Evolutionary conservation across 805 yeast genomes (phyloP).

Genomic region (Metschnikowia cubensis): DNA sequence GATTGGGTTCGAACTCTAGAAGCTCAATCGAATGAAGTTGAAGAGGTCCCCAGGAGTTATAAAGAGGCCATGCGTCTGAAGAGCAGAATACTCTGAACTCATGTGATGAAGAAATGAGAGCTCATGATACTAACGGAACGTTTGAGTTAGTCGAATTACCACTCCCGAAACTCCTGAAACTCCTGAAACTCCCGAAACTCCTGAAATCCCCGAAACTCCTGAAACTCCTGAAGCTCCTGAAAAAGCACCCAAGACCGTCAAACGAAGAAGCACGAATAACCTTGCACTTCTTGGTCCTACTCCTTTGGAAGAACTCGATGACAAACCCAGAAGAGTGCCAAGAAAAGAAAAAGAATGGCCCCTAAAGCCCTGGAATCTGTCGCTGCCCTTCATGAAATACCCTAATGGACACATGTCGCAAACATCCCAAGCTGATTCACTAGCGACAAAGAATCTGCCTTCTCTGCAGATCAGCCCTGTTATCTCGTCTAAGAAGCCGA

Average conservation of each 20-base stretch:
- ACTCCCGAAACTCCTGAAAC: too few species aligned
- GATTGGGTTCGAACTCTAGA: too few species aligned
- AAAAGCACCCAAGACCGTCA: neutral
- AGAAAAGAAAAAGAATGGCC: constrained; percentile 1
- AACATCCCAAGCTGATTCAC: neutral
- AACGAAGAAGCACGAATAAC: neutral
- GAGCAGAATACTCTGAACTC: too few species aligned
- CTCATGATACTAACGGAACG: too few species aligned
- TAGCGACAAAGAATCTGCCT: neutral
- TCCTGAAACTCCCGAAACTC: neutral
- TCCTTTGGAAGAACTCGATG: neutral
- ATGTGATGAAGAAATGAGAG: too few species aligned
- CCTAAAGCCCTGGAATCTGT: constrained; percentile 1
- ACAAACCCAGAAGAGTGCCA: constrained; percentile 1
- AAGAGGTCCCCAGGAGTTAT: too few species aligned
- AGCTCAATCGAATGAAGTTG: too few species aligned
- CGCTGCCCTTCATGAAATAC: neutral
- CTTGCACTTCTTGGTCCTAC: constrained; percentile 1
- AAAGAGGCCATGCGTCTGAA: too few species aligned
- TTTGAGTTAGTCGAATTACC: too few species aligned
- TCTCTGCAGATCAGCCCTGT: constrained; percentile 11
- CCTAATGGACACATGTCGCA: neutral
- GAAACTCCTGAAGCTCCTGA: too few species aligned
- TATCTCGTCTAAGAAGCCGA: constrained; percentile 6
- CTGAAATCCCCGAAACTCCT: neutral